Percentiles rank a stretch among this genome's conserved stretches.
phyloP scores from a whole-genome alignment of 1,284 basidiomycete genomes.

The Ceratobasidium theobromae region DNA sequence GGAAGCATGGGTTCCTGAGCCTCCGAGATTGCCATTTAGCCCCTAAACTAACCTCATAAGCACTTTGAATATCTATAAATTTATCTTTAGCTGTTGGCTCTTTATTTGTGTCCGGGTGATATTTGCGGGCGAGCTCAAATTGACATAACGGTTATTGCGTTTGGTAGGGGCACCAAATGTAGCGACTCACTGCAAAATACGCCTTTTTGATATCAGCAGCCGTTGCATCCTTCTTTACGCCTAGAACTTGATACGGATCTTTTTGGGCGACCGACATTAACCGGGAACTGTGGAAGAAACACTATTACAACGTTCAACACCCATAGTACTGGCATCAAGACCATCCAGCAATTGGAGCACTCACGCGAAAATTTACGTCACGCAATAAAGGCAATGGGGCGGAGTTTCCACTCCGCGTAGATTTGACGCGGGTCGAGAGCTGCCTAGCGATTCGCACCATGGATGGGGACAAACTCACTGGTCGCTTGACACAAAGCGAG shows the following conservation, averaged over 20 bases:
- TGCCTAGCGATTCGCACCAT: neutral
- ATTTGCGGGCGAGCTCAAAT: constrained; percentile 90
- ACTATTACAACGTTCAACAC: constrained; percentile 48
- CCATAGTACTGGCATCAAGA: neutral
- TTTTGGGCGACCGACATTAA: constrained; percentile 60
- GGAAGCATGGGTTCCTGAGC: neutral
- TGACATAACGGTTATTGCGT: constrained; percentile 18
- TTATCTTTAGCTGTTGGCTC: constrained; percentile 89
- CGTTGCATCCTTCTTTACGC: constrained; percentile 82
- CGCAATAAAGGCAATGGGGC: neutral
- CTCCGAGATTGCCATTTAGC: neutral
- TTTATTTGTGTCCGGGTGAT: constrained; percentile 96
- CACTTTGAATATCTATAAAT: constrained; percentile 96
- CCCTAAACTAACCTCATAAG: constrained; percentile 80
- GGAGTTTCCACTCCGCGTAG: neutral
- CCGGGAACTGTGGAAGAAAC: constrained; percentile 71
- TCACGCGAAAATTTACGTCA: neutral
- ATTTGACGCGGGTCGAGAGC: neutral
- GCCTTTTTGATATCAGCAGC: constrained; percentile 93
- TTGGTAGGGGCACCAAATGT: constrained; percentile 33
- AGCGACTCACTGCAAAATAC: constrained; percentile 80
- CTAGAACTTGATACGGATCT: constrained; percentile 89
- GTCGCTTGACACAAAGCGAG: constrained; percentile 15
- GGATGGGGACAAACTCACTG: neutral
- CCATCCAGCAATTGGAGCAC: neutral